These are phyloP conservation scores for Pleurotus pulmonarius DNA, from an alignment of 768 basidiomycete species.

Conservation along the genomic window DNA sequence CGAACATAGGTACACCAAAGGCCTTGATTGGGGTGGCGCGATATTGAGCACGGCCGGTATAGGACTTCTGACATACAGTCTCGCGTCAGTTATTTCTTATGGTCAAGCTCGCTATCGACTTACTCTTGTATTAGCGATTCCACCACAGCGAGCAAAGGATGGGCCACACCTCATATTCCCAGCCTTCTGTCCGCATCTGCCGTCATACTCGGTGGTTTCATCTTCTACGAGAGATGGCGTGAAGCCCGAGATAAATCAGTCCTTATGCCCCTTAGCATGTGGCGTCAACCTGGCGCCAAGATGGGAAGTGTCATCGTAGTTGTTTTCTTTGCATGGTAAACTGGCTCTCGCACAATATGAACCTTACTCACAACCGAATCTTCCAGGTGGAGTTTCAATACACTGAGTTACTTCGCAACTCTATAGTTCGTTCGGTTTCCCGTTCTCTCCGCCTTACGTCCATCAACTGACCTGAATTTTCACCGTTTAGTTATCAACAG, in stretches of 20 bases:
- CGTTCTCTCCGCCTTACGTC: background rate
- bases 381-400: constrained; percentile 24
- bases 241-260: constrained; percentile 22
- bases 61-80: constrained; percentile 28
- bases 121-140: constrained; percentile 20
- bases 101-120: background rate
- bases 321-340: constrained; percentile 28
- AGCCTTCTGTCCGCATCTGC: constrained; percentile 22
- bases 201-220: constrained; percentile 20
- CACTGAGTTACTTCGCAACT: constrained; percentile 25
- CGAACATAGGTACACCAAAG: constrained; percentile 23
- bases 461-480: background rate
- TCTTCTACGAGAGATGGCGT: constrained; percentile 26
- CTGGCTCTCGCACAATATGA: background rate
- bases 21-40: constrained; percentile 31
- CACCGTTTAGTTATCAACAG: constrained; percentile 23
- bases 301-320: constrained; percentile 22
- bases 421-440: constrained; percentile 18
- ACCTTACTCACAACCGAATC: background rate
- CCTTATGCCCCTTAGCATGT: constrained; percentile 28
- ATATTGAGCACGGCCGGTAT: constrained; percentile 26
- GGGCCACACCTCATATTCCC: constrained; percentile 28
- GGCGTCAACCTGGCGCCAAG: constrained; percentile 24
- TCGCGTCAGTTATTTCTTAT: constrained; percentile 20
- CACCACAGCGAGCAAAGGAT: constrained; percentile 24